Base-by-base conservation (phyloP, 768 basidiomycete species). In the Fibroporia radiculosa region DNA sequence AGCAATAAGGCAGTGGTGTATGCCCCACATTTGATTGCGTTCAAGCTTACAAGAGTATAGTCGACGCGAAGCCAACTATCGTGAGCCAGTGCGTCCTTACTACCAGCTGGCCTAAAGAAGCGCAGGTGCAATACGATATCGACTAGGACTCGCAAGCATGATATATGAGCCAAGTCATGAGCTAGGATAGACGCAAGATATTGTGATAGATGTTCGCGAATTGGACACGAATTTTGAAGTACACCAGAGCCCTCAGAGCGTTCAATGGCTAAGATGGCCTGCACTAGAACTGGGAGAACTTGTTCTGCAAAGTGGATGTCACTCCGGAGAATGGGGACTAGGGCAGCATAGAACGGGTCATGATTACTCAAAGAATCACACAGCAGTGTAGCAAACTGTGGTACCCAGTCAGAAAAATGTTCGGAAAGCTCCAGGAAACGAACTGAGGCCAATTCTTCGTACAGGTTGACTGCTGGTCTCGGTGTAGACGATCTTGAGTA, bases 1-100 rank as follows among this genome's bases (percentile, higher is more conserved):
- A 93, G 95, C 22, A 98, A 70, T 19, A 97, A 69, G 0, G 90
- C 86, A 0, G 93, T 93, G 3, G 91, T 91, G 59, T 88, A 96
- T 6, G 88, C 80, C 0, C 86, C 87, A 47, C 83, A 92, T 27
- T 66, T 60, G 44, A 89, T 78, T 3, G 93, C 87, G 27, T 78
- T 83, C 49, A 68, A 68, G 8, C 84, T 81, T 19, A 98, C 72
- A 4, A 90, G 65, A 1, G 74, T 58, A 56, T 74, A 89, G 51
- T 95, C 81, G 33, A 97, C 55, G 27, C 75, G 67, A 10, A 99
- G 71, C 96, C 96, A 98, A 48, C 73, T 74, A 59, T 90, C 79
- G 53, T 84, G 75, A 1, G 75, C 72, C n/a, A 72, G 56, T 18
- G 64, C 65, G 39, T 71, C 71, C 4, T 56, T 49, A 1, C 65